Base-by-base conservation (phyloP, 2,329 filamentous ascomycete genomes). In the Myotisia sp. region DNA sequence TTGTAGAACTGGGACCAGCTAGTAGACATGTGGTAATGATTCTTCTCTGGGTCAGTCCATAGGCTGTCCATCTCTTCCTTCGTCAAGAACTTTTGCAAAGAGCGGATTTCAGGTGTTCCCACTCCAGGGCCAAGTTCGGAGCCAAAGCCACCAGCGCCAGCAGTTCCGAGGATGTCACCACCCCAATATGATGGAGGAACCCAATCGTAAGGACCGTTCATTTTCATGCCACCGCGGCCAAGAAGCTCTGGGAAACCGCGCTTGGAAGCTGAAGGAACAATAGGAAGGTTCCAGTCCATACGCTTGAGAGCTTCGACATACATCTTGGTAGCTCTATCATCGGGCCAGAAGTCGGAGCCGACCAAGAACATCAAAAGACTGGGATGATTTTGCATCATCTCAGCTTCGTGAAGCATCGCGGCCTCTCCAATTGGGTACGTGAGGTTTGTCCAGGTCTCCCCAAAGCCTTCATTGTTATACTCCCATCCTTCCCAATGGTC, bases 131-230 rank as follows among this genome's bases (percentile, higher is more conserved):
- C 70, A 2, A 73, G 61, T 49, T 78, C 74, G 0, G 70, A 73
- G 0, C 71, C 73, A 39, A 78, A 77, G 0, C 74, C 73, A 42
- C 72, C 75, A 12, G 28, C 35, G 14, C 24, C 26, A 0, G 71
- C 71, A 0, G 70, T 67, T 0, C 73, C 73, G 0, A 65, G 45
- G 30, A 63, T 51, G 37, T 62, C 50, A 29, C 67, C 63, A 41
- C 68, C 75, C 72, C 71, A 78, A 51, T 77, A 77, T 41, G 68
- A 73, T 0, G 73, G 73, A 0, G 74, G 69, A 0, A 74, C 70
- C 71, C 71, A 78, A 45, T 76, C 74, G 42, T 78, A 78, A 0
- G 74, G 74, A 0, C 74, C 74, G 0, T 68, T 63, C 73, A 78
- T 78, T 45, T 75, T 76, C 65, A 78, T 68, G 1, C 73, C 73